Conservation (phyloP, 306 rosid genomes). For the Lupinus albus region DNA sequence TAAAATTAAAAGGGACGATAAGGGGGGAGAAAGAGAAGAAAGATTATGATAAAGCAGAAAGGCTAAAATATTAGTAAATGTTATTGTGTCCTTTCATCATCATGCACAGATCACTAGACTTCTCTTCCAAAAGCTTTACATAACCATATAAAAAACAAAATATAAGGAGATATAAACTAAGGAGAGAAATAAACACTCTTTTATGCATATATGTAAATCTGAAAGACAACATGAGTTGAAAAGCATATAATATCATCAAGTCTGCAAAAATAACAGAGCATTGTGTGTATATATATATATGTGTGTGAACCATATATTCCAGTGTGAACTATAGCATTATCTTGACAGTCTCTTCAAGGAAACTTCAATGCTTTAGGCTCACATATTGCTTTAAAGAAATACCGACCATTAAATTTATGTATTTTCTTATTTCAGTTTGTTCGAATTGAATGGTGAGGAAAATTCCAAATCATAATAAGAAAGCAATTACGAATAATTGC, state of each 20-base stretch:
- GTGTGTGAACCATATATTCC: not conserved
- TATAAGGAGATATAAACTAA: not conserved
- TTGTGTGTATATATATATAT: not conserved
- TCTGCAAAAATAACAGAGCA: not conserved
- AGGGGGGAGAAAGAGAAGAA: not conserved
- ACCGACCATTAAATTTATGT: not conserved
- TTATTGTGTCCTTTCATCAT: slow-evolving; percentile 7
- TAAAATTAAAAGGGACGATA: not conserved
- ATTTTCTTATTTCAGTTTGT: not conserved
- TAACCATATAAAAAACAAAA: slow-evolving; percentile 1
- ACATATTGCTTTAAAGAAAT: not conserved
- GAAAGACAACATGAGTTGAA: slow-evolving; percentile 14
- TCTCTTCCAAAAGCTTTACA: not conserved
- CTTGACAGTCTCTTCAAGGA: not conserved
- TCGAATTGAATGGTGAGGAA: not conserved
- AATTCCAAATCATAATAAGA: not conserved
- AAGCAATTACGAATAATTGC: slow-evolving; percentile 3
- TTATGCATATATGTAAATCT: not conserved
- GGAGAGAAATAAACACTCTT: slow-evolving; percentile 6
- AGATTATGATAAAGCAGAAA: slow-evolving; percentile 1
- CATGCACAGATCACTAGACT: not conserved
- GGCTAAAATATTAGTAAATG: not conserved
- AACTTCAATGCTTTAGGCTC: not conserved
- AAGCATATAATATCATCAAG: not conserved
- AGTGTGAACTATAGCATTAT: not conserved